A percentile compares a stretch with the other conserved stretches of the same genome.
These are phyloP conservation scores for Diaporthe eres DNA, from an alignment of 2,329 filamentous ascomycete species.

Conservation along the genomic window DNA sequence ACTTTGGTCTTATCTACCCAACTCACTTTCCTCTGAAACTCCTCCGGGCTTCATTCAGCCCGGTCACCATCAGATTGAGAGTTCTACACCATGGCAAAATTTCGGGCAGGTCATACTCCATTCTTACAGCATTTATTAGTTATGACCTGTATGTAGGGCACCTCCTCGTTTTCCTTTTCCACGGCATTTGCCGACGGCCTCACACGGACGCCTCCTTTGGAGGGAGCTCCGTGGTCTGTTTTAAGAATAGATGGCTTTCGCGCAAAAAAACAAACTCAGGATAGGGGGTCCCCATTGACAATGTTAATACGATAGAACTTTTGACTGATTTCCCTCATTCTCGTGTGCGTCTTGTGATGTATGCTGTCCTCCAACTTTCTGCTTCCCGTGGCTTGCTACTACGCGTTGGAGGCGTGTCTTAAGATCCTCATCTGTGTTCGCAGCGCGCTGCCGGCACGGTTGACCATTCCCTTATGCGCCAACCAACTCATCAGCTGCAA, in stretches of 20 bases:
- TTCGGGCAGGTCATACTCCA: constrained; percentile 38
- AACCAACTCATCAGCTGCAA: not conserved
- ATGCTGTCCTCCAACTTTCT: not conserved
- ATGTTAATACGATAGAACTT: constrained; percentile 32
- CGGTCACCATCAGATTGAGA: not conserved
- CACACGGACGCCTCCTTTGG: constrained; percentile 29
- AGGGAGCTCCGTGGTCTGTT: constrained; percentile 29
- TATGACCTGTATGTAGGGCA: constrained; percentile 38
- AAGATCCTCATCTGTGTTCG: not conserved
- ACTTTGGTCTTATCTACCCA: constrained; percentile 31
- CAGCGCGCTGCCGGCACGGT: not conserved
- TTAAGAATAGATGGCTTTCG: constrained; percentile 33
- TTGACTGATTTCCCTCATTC: not conserved
- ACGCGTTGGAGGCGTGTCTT: no score
- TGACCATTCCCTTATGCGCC: not conserved
- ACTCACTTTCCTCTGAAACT: constrained; percentile 14
- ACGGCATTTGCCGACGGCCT: constrained; percentile 5
- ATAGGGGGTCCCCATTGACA: constrained; percentile 23
- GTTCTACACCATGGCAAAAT: constrained; percentile 32
- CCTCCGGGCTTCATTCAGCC: not conserved
- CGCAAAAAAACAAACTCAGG: constrained; percentile 25
- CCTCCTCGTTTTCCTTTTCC: not conserved
- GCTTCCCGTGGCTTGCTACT: not conserved
- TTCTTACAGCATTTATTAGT: constrained; percentile 39
- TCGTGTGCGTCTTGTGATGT: not conserved